Evolutionary conservation across 78 protist species (phyloP), one percentile per base, ranked within the genome.

Genomic region (Ministeria vibrans): DNA sequence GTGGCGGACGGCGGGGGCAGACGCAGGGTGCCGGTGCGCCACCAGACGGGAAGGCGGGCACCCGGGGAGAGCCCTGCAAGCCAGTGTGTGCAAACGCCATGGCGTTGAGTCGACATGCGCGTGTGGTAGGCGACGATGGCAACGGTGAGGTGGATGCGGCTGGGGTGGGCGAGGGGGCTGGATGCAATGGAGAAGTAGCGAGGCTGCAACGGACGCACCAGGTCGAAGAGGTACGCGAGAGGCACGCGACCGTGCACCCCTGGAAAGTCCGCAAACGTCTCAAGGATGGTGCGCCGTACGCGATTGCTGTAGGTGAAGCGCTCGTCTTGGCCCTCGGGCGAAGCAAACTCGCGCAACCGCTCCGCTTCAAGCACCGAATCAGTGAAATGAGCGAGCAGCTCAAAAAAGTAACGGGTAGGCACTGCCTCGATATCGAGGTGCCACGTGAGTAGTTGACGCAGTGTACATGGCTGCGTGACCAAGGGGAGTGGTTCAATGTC

Each of bases 131-230:
- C 11, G 55, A 82, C 86, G 22, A 84, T 42, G 64, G 82, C 88
- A 27, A 45, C 75, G 45, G 75, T 44, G 28, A 72, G 11, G 79
- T 45, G 42, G 74, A 61, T 5, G 18, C 46, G 49, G 13, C 39
- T n/a, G 9, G 73, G 53, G 30, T 59, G 49, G 0, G 30, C 83
- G n/a, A 20, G 22, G 5, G 80, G 88, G 28, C 44, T 9, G 30
- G 88, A 84, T 3, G 88, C 62, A 46, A 84, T 78, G 41, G 79
- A 64, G 72, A 63, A 84, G 39, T 20, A 30, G 44, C 88, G 83
- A 0, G 86, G 81, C n/a, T 44, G 86, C 18, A 82, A 44, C 38
- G 38, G 71, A 0, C 55, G 62, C 30, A 82, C 25, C 28, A 82
- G 66, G 42, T 82, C 81, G 0, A 75, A 59, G 27, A 75, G 18